phyloP scores from a whole-genome alignment of 805 yeast species.

The Wickerhamiella galacta region DNA sequence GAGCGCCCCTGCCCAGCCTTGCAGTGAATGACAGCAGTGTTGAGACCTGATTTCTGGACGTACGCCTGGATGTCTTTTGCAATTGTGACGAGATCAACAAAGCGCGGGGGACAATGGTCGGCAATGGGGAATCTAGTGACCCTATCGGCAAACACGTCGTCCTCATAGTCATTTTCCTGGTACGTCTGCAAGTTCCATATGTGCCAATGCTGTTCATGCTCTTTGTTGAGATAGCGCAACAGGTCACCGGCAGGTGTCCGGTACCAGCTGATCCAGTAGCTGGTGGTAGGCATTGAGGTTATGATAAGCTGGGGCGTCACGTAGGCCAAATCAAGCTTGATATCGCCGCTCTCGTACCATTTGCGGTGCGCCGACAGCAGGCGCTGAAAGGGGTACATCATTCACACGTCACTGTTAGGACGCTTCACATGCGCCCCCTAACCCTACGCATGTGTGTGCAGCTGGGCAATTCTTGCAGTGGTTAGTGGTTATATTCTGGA shows the following conservation, averaged over 20 bases:
- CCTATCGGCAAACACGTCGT: slow-evolving; percentile 19
- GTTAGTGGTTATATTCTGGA: too few species aligned
- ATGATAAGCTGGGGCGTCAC: slow-evolving; percentile 51
- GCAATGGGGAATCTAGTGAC: slow-evolving; percentile 40
- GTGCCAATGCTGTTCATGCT: slow-evolving; percentile 47
- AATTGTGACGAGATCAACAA: slow-evolving; percentile 31
- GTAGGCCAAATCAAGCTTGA: slow-evolving; percentile 45
- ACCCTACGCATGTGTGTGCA: too few species aligned
- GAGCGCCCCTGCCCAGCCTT: slow-evolving; percentile 87
- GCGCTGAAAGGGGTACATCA: too few species aligned
- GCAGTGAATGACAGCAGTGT: slow-evolving; percentile 66
- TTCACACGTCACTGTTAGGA: too few species aligned
- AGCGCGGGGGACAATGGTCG: slow-evolving; percentile 67
- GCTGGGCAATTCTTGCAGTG: too few species aligned
- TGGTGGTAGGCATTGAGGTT: slow-evolving; percentile 55
- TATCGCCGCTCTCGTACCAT: slow-evolving; percentile 16
- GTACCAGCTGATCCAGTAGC: slow-evolving; percentile 28
- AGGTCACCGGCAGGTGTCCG: slow-evolving; percentile 39
- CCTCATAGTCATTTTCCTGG: slow-evolving; percentile 26
- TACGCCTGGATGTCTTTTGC: slow-evolving; percentile 31
- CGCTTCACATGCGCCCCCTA: too few species aligned
- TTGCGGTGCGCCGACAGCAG: slow-evolving; percentile 19
- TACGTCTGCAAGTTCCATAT: slow-evolving; percentile 60
- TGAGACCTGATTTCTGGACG: slow-evolving; percentile 21
- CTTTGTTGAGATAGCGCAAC: slow-evolving; percentile 28